These are phyloP conservation scores for Blastomyces emzantsi DNA, from an alignment of 2,329 filamentous ascomycete genomes.

Conservation along the genomic window DNA sequence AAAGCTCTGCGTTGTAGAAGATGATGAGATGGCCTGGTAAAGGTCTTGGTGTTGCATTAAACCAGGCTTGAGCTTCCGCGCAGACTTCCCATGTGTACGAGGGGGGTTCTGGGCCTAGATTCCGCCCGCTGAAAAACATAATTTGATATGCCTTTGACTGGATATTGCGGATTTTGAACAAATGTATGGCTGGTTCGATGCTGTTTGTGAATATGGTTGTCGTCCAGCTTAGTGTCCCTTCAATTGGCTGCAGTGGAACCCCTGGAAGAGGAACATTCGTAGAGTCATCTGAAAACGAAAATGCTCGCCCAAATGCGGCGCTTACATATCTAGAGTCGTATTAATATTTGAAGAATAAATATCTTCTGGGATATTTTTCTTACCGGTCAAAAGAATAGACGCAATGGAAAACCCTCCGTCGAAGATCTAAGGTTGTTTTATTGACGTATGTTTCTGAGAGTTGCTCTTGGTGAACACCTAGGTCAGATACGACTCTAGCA, in stretches of 20 bases:
- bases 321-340: conserved; percentile 62
- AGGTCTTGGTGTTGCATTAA: conserved; percentile 59
- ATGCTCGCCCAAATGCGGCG: conserved; percentile 75
- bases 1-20: conserved; percentile 76
- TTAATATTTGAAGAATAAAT: conserved; percentile 6
- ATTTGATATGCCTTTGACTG: conserved; percentile 87
- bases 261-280: conserved; percentile 68
- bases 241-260: conserved; percentile 38
- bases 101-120: conserved; percentile 58
- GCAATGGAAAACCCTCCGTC: conserved; percentile 80
- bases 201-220: conserved; percentile 44
- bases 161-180: conserved; percentile 74
- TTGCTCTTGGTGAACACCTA: conserved; percentile 89
- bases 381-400: conserved; percentile 84
- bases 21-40: conserved; percentile 58
- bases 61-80: conserved; percentile 64
- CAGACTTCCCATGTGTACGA: conserved; percentile 33
- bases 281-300: conserved; percentile 89
- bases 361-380: conserved; percentile 18
- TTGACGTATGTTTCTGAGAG: conserved; percentile 59
- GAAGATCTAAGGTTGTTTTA: conserved; percentile 61
- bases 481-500: conserved; percentile 74
- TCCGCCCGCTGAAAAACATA: conserved; percentile 68
- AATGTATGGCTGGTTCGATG: conserved; percentile 61
- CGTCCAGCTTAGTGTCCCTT: conserved; percentile 18